Evolutionary conservation across 225 moss, liverwort and hornwort genomes (phyloP).

Genomic region (Ulota crispa): DNA sequence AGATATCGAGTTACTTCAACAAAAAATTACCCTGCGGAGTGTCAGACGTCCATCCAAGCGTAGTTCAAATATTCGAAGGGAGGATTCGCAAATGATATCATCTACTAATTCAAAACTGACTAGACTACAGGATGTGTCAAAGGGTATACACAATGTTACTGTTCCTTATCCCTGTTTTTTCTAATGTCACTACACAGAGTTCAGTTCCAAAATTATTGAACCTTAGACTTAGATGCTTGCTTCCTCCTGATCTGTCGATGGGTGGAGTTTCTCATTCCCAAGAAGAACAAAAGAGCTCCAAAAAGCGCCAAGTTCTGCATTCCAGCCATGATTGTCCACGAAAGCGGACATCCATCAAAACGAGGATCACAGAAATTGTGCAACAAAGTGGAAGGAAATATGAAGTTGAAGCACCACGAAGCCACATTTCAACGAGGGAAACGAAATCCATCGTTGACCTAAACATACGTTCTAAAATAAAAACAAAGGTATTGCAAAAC

Average conservation of each 20-base stretch:
- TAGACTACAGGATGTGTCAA: constrained; percentile 31
- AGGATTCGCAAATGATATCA: constrained; percentile 30
- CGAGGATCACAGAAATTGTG: not conserved
- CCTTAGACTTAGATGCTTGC: constrained; percentile 52
- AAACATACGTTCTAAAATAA: not conserved
- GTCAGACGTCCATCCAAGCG: constrained; percentile 27
- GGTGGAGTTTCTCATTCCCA: constrained; percentile 66
- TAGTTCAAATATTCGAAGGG: constrained; percentile 19
- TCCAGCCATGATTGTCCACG: not conserved
- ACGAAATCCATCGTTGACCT: not conserved
- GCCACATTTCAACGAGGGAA: not conserved
- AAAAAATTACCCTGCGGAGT: constrained; percentile 21
- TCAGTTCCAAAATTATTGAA: constrained; percentile 49
- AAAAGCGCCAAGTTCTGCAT: constrained; percentile 64
- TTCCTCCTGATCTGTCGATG: constrained; percentile 61
- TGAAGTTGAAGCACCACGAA: not conserved
- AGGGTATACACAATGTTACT: constrained; percentile 15
- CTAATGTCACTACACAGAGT: constrained; percentile 34
- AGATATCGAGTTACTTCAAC: not conserved
- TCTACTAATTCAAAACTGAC: constrained; percentile 36
- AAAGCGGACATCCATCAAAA: not conserved
- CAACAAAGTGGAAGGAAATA: not conserved
- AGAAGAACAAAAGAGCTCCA: constrained; percentile 60
- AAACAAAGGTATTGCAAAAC: not conserved
- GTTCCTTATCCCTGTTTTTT: constrained; percentile 36